Base-by-base conservation (phyloP, 805 yeast genomes). In the Candida parachauliodes region DNA sequence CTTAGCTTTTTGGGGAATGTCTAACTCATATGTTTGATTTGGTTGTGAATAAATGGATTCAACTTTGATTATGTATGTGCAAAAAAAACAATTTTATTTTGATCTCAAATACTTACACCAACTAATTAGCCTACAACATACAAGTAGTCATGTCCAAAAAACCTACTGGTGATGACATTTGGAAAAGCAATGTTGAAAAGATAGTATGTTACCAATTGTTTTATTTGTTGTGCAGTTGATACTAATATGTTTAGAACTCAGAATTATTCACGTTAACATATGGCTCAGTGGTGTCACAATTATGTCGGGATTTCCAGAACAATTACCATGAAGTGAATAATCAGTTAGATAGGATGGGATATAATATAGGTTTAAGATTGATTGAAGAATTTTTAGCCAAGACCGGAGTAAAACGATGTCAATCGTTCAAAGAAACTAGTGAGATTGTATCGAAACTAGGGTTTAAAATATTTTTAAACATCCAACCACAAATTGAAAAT, bases 211-310 rank as follows among this genome's bases (percentile, higher is more conserved):
- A 21, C 24, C 16, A 15, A 11, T 23, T 21, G 16, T 27, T 26
- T 24, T 32, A n/a, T 14, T 22, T 16, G 21, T 16, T n/a, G n/a
- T n/a, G n/a, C n/a, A n/a, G n/a, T n/a, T 16, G 17, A 36, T 36
- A 49, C 52, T 44, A 50, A 42, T 40, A 18, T 16, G 10, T 20
- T 5, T 39, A 79, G 83, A 93, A 89, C 57, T 82, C 95, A 2
- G 98, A 93, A 61, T 71, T 93, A 36, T 87, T 93, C 62, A 87
- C 96, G n/a, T 66, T 93, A 42, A 91, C 96, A 1, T 93, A 93
- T 52, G 98, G 98, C 8, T 81, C 96, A 2, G 78, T 93, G 33
- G 98, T 93, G 33, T 78, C 95, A 10, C 97, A 91, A 53, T 65
- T 93, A 37, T 88, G 96, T 55, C 77, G 81, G 41, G 98, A 93